Base-by-base conservation (phyloP, 2,329 filamentous ascomycete species). In the Exophiala sp. region DNA sequence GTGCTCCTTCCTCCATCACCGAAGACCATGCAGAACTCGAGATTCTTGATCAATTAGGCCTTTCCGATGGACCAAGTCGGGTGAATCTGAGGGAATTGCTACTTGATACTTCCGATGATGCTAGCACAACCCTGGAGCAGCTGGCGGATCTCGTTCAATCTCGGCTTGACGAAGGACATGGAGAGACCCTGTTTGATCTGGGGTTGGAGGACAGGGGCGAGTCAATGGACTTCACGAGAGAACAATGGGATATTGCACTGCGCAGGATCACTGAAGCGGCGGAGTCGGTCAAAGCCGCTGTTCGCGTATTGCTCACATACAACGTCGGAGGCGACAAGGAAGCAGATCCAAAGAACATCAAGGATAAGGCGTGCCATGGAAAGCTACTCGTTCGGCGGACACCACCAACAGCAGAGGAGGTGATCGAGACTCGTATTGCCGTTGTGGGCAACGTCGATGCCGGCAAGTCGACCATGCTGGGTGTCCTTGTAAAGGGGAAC, bases 401-500 rank as follows among this genome's bases (percentile, higher is more conserved):
- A 18, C 88, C 90, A 2, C 72, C 77, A 16, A 84, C 77, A 10
- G 79, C 88, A 3, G 89, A 97, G 65, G 82, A 94, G 50, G 86
- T 95, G 21, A 95, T 96, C 54, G 93, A 98, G 75, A 95, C 91
- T 8, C 75, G 93, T 60, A 94, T 98, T 70, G 93, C 91, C 1
- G 93, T 98, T 0, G 93, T 98, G 6, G 93, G 93, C 42, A 98
- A 98, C 72, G 88, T 98, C 47, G 93, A 98, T 66, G 93, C 93
- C 8, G 93, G 93, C 0, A 98, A 98, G 71, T 95, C 88, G 65
- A 97, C 93, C 22, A 85, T 97, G 80, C 74, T 98, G 2, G 93
- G 93, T 37, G 93, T 98, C 1, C 75, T 98, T 4, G 93, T 97
- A 5, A 97, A 97, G 69, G 93, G 93, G 3, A 87, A 87, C 44